phyloP scores from a whole-genome alignment of 2,329 filamentous ascomycete genomes.

The Aspergillus brasiliensis region DNA sequence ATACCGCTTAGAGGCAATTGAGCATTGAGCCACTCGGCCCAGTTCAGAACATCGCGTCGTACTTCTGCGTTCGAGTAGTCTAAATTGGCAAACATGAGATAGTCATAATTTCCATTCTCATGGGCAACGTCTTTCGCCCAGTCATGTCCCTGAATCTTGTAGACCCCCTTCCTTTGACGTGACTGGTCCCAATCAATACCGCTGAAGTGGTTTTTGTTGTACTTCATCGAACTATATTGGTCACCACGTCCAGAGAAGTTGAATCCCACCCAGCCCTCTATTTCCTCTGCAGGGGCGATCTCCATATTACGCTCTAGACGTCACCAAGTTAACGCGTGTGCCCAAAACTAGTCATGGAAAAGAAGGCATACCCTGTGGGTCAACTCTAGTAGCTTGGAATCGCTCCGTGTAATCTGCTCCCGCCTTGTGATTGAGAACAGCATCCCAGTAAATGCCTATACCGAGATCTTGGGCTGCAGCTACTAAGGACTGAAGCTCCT shows the following conservation, averaged over 20 bases:
- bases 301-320: conserved; percentile 56
- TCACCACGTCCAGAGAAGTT: conserved; percentile 64
- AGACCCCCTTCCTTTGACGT: conserved; percentile 62
- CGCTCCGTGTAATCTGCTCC: conserved; percentile 67
- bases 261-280: conserved; percentile 69
- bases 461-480: conserved; percentile 54
- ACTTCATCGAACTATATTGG: conserved; percentile 63
- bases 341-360: neutral
- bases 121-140: conserved; percentile 66
- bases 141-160: conserved; percentile 64
- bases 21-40: conserved; percentile 68
- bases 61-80: conserved; percentile 68
- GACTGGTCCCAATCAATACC: conserved; percentile 67
- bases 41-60: conserved; percentile 63
- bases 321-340: neutral
- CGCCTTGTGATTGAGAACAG: conserved; percentile 72
- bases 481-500: conserved; percentile 60
- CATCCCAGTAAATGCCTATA: conserved; percentile 67
- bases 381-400: conserved; percentile 65
- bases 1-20: conserved; percentile 66
- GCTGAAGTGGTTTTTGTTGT: conserved; percentile 69
- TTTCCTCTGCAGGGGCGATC: conserved; percentile 59
- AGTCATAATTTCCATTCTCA: conserved; percentile 68
- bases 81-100: conserved; percentile 72
- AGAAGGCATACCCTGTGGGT: conserved; percentile 47